These are phyloP conservation scores for Colletotrichum sp. DNA, from an alignment of 2,329 filamentous ascomycete species.

Conservation along the genomic window DNA sequence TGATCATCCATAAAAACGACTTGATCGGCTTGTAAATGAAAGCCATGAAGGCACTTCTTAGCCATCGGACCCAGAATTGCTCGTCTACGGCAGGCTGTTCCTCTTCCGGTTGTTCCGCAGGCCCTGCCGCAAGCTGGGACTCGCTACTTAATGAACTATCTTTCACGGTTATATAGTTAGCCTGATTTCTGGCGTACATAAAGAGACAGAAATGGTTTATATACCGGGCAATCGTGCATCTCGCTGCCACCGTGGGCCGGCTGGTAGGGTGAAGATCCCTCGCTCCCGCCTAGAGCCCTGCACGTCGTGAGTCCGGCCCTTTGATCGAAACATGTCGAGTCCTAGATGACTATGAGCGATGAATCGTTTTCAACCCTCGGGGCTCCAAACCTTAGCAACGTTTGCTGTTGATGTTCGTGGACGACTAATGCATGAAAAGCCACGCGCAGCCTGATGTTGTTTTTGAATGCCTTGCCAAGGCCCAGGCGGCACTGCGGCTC, in stretches of 20 bases:
- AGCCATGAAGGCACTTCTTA: accelerated
- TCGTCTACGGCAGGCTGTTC: accelerated
- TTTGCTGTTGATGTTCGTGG: background rate
- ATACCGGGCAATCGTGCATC: background rate
- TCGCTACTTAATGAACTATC: too few relatives aligned
- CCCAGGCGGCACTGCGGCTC: background rate
- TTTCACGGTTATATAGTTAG: too few relatives aligned
- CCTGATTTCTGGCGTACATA: too few relatives aligned
- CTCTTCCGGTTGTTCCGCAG: accelerated
- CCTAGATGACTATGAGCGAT: accelerated
- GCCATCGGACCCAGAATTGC: accelerated
- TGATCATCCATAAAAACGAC: accelerated
- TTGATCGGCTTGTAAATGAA: background rate
- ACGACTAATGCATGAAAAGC: background rate
- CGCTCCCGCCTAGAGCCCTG: background rate
- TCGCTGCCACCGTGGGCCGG: background rate
- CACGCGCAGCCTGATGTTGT: background rate
- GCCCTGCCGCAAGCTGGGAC: accelerated
- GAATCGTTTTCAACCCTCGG: accelerated
- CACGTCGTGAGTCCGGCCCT: background rate
- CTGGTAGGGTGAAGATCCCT: background rate
- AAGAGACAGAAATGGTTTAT: too few relatives aligned
- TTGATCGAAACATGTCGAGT: background rate
- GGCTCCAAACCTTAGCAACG: background rate
- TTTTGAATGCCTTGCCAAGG: background rate